Evolutionary conservation across 2,329 filamentous ascomycete species (phyloP).

Genomic region (Diaporthe ilicicola): DNA sequence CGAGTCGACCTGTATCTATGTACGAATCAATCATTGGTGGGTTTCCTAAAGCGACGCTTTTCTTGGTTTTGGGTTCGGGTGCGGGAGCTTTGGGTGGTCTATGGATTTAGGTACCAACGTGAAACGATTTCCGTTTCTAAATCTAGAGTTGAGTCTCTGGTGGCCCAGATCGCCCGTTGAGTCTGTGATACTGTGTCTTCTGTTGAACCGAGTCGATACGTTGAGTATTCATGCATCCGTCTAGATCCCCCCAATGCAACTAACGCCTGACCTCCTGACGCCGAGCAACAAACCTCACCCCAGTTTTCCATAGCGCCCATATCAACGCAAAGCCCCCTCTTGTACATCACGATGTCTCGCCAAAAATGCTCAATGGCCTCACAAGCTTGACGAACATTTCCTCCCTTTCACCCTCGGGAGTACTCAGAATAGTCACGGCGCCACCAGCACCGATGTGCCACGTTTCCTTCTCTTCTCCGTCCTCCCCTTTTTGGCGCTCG

Average conservation of each 20-base stretch:
- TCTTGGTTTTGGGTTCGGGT: slow-evolving; percentile 5
- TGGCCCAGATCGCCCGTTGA: slow-evolving; percentile 34
- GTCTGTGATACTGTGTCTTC: slow-evolving; percentile 33
- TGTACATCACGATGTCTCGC: slow-evolving; percentile 35
- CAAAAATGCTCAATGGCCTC: slow-evolving; percentile 63
- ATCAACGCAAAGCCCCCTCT: neutral
- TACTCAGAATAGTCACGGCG: slow-evolving; percentile 86
- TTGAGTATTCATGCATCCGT: slow-evolving; percentile 39
- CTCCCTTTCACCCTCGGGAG: slow-evolving; percentile 80
- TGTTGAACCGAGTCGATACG: slow-evolving; percentile 36
- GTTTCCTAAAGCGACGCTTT: slow-evolving; percentile 18
- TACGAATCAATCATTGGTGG: slow-evolving; percentile 22
- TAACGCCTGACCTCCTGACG: slow-evolving; percentile 15
- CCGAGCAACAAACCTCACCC: neutral
- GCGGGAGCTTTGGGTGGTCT: slow-evolving; percentile 8
- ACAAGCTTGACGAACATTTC: slow-evolving; percentile 86
- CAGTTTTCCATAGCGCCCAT: neutral
- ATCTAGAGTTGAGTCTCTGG: slow-evolving; percentile 25
- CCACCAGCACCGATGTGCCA: slow-evolving; percentile 93
- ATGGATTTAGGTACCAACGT: slow-evolving; percentile 20
- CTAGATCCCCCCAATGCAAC: slow-evolving; percentile 20
- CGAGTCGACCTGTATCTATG: slow-evolving; percentile 16
- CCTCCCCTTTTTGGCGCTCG: slow-evolving; percentile 57
- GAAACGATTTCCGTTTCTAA: slow-evolving; percentile 18
- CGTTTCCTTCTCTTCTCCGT: slow-evolving; percentile 54